Base-by-base conservation (phyloP, 1,284 basidiomycete species). In the Apiotrichum siamense region DNA sequence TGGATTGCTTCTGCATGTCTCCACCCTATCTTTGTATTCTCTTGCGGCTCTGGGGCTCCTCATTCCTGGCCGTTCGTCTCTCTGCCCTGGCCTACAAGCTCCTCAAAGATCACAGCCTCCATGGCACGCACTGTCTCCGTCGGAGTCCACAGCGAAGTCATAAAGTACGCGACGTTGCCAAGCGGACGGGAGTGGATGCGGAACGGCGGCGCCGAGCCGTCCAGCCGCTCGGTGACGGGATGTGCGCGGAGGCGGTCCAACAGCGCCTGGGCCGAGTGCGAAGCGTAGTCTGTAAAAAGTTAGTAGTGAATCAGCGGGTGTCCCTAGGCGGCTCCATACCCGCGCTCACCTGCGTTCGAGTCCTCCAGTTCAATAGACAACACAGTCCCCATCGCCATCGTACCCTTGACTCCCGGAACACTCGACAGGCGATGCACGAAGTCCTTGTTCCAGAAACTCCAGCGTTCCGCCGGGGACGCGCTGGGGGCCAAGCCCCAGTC, bases 161-260 rank as follows among this genome's bases (percentile, higher is more conserved):
- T 97, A 70, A 97, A 85, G 73, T 98, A 98, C 12, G 88, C 85
- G 11, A 97, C 86, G 63, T 96, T 85, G 0, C 94, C 94, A 24
- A 97, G 76, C 0, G 94, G 93, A 55, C 94, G 79, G 52, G 83
- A 91, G 70, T 97, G 88, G 17, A 97, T 80, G 20, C 83, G 81
- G 65, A 86, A 90, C 7, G 69, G 66, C 37, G 60, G 47, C 51
- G 60, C 67, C 10, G 52, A 39, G 32, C 47, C 47, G 5, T 27
- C 31, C n/a, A 55, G 50, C 20, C n/a, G n/a, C n/a, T 51, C 46
- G 7, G 45, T 35, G 45, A 67, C 54, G 40, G 54, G 49, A 36
- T 55, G 50, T 26, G 50, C 44, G 33, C 63, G 56, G 1, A 73
- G 53, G 3, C 58, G 52, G 21, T 76, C 75, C 10, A 94, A 77